Percentiles rank a stretch among this genome's conserved stretches.
Conservation (phyloP, 2,329 filamentous ascomycete genomes). For the Cercospora sesami region DNA sequence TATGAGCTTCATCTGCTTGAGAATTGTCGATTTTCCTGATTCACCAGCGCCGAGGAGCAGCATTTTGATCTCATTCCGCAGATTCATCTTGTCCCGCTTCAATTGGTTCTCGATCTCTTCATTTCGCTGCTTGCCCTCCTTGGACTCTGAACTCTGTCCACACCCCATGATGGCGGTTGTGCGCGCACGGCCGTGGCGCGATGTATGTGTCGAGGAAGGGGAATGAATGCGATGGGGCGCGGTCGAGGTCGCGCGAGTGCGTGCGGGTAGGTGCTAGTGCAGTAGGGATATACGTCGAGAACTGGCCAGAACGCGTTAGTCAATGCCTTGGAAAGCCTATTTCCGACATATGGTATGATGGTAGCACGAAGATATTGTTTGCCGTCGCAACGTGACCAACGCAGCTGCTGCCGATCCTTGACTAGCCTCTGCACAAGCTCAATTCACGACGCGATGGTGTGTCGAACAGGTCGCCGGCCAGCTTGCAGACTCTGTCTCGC, state of each 20-base stretch:
- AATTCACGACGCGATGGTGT: neutral
- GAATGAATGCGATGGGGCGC: neutral
- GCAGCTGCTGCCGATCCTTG: conserved; percentile 5
- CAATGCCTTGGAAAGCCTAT: neutral
- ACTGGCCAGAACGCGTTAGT: conserved; percentile 7
- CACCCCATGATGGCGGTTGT: conserved; percentile 83
- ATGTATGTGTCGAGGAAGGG: conserved; percentile 9
- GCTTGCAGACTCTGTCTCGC: neutral
- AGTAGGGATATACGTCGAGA: neutral
- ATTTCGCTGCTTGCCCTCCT: conserved; percentile 99
- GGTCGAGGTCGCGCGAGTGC: neutral
- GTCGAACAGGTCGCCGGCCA: neutral
- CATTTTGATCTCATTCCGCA: conserved; percentile 99
- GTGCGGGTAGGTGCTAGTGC: neutral
- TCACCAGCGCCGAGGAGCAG: conserved; percentile 97
- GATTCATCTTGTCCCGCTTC: conserved; percentile 97
- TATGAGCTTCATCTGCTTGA: conserved; percentile 99
- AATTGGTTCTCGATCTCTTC: conserved; percentile 99
- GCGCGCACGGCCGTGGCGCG: conserved; percentile 18
- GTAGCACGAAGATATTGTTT: conserved; percentile 18
- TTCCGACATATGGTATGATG: conserved; percentile 9
- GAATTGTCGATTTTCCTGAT: conserved; percentile 90
- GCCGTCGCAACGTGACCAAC: conserved; percentile 18
- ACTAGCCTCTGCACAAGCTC: neutral
- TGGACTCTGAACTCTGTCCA: conserved; percentile 99